A percentile compares a stretch with the other conserved stretches of the same genome.
Evolutionary conservation across 2,329 filamentous ascomycete species (phyloP).

Genomic region (Parafenestella ontariensis): DNA sequence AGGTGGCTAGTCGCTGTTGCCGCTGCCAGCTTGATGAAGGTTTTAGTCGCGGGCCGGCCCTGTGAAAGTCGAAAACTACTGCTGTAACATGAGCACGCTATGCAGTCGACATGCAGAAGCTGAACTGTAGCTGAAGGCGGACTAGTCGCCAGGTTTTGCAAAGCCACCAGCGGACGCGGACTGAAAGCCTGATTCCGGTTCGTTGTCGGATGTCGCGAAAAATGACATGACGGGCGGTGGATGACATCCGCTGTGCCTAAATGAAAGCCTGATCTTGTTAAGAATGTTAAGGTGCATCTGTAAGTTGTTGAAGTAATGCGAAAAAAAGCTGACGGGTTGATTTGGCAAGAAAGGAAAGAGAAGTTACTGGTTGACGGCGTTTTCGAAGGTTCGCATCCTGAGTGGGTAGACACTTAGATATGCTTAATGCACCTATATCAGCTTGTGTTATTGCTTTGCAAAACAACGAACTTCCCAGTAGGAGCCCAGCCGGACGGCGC

Average conservation of each 20-base stretch:
- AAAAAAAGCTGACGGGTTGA: not conserved
- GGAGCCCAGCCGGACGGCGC: conserved; percentile 3
- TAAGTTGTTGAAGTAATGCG: not conserved
- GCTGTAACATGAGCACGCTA: not conserved
- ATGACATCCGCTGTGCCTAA: not conserved
- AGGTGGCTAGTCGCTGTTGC: not conserved
- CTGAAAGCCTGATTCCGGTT: not conserved
- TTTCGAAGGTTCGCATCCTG: not conserved
- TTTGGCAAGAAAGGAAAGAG: conserved; percentile 1
- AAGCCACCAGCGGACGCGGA: not conserved
- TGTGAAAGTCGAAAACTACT: not conserved
- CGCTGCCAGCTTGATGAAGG: not conserved
- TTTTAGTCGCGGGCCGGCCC: not conserved
- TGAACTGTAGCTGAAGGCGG: not conserved
- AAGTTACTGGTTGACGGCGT: conserved; percentile 4
- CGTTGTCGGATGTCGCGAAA: too few relatives aligned
- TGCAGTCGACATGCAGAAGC: not conserved
- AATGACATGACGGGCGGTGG: not conserved
- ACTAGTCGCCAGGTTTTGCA: too few relatives aligned
- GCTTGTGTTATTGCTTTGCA: conserved; percentile 19
- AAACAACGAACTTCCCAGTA: conserved; percentile 24
- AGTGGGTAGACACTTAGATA: conserved; percentile 14
- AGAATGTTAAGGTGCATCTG: not conserved
- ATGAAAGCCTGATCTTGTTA: too few relatives aligned
- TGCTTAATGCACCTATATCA: conserved; percentile 20